phyloP scores from a whole-genome alignment of 441 rosid genomes.

The Adansonia gregorii region DNA sequence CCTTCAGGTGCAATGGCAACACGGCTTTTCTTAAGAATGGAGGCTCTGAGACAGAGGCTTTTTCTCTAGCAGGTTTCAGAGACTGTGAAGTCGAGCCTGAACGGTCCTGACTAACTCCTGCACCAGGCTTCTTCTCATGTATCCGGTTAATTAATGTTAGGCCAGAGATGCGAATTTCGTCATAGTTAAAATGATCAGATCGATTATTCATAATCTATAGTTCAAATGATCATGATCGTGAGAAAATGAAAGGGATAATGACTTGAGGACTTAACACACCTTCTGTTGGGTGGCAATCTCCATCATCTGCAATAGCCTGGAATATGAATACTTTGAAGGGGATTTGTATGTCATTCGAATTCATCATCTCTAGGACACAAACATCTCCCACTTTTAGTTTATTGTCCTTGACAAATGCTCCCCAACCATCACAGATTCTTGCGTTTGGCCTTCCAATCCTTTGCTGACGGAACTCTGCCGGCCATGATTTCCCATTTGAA shows the following conservation, averaged over 20 bases:
- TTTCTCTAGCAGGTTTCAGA: not conserved
- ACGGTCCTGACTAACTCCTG: not conserved
- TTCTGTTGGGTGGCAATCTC: not conserved
- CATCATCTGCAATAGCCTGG: slow-evolving; percentile 4
- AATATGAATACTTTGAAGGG: slow-evolving; percentile 27
- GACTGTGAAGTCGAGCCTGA: not conserved
- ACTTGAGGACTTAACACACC: not conserved
- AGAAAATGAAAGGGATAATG: not conserved
- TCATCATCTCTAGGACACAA: slow-evolving; percentile 38
- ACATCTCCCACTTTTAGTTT: slow-evolving; percentile 34
- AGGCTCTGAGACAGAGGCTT: not conserved
- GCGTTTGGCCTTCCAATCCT: not conserved
- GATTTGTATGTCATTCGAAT: not conserved
- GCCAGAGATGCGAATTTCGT: too few relatives aligned
- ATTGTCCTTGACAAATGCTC: slow-evolving; percentile 27
- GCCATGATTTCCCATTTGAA: slow-evolving; percentile 34
- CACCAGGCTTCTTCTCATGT: not conserved
- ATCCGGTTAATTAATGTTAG: not conserved
- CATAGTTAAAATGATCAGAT: too few relatives aligned
- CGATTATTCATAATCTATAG: not conserved
- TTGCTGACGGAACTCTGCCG: not conserved
- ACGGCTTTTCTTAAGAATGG: slow-evolving; percentile 1
- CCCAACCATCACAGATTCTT: slow-evolving; percentile 32
- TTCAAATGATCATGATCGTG: not conserved
- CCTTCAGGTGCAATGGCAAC: slow-evolving; percentile 3